phyloP scores from a whole-genome alignment of 2,329 filamentous ascomycete genomes.

The Talaromyces amestolkiae region DNA sequence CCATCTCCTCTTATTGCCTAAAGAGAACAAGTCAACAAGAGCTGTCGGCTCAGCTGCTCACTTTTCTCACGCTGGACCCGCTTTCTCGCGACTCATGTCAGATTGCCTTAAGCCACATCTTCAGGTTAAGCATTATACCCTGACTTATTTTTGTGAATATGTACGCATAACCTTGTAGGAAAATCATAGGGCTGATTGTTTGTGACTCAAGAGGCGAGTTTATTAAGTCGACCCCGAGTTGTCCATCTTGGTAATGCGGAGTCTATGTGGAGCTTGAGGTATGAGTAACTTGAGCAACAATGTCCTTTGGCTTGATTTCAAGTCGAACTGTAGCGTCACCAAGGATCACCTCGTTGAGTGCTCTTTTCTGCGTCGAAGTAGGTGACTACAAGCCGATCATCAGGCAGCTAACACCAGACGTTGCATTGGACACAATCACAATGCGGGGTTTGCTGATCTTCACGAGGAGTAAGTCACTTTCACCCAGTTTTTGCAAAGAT shows the following conservation, averaged over 20 bases:
- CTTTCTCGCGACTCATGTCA: neutral
- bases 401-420: neutral
- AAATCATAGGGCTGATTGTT: neutral
- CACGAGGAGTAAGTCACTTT: neutral
- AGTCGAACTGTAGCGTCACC: neutral
- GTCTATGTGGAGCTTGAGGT: neutral
- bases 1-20: no score
- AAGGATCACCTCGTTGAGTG: neutral
- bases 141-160: no score
- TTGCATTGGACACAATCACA: neutral
- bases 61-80: neutral
- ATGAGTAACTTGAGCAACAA: neutral
- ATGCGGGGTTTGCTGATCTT: neutral
- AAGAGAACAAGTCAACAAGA: no score
- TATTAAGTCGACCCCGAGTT: neutral
- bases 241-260: neutral
- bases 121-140: neutral
- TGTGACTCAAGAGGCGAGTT: neutral
- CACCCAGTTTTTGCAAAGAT: neutral
- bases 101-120: neutral
- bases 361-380: neutral
- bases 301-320: neutral
- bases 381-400: neutral
- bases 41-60: no score
- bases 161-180: no score